phyloP scores from a whole-genome alignment of 352 stramenopile genomes.

The Paralagenidium karlingii region DNA sequence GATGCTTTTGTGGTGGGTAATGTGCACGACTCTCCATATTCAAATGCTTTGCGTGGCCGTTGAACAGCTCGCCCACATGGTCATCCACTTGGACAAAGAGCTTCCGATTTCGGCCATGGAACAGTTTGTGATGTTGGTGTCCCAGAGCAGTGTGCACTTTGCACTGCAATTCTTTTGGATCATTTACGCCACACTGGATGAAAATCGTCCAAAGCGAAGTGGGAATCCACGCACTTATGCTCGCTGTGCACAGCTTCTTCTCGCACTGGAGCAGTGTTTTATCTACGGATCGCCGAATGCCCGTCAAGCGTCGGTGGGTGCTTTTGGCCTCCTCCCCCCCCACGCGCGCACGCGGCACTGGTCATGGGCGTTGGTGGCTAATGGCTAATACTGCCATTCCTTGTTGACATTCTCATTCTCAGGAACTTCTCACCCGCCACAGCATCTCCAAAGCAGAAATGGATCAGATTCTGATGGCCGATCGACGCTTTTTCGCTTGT shows the following conservation, averaged over 20 bases:
- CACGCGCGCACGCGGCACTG: too few species aligned
- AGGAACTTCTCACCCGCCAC: slow-evolving; percentile 40
- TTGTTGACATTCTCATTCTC: neutral
- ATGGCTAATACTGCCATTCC: neutral
- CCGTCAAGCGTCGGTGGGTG: slow-evolving; percentile 20
- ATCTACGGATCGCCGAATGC: slow-evolving; percentile 57
- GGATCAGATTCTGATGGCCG: slow-evolving; percentile 55
- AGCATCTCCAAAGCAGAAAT: slow-evolving; percentile 57
- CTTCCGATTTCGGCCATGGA: slow-evolving; percentile 63
- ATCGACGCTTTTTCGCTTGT: slow-evolving; percentile 58
- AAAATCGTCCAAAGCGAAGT: slow-evolving; percentile 56
- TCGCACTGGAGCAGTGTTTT: slow-evolving; percentile 68
- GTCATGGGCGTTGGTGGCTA: too few species aligned
- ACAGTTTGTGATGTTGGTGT: slow-evolving; percentile 65
- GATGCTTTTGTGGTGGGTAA: too few species aligned
- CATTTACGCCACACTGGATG: slow-evolving; percentile 62
- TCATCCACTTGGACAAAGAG: slow-evolving; percentile 69
- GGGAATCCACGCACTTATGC: slow-evolving; percentile 54
- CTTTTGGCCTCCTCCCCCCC: neutral
- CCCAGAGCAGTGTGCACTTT: slow-evolving; percentile 66
- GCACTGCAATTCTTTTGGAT: slow-evolving; percentile 80
- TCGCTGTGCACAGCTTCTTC: slow-evolving; percentile 53
- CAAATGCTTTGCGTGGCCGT: neutral
- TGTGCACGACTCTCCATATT: neutral
- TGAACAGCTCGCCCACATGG: slow-evolving; percentile 70